phyloP scores from a whole-genome alignment of 192 early-diverging fungal genomes.

The Piromyces sp. region DNA sequence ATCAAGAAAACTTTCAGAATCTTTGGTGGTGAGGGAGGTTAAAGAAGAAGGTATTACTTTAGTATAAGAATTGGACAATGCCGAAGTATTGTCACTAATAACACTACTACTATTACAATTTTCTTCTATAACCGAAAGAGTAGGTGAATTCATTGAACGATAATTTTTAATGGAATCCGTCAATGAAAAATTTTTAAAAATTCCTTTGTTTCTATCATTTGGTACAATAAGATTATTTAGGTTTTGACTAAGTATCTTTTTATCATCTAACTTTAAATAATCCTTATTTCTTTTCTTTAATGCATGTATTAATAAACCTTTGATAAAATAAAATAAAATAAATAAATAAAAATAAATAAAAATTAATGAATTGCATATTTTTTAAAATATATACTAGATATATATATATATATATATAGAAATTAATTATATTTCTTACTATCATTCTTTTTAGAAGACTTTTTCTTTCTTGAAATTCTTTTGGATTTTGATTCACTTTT shows the following conservation, averaged over 20 bases:
- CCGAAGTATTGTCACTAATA: not conserved
- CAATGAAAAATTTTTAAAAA: no score
- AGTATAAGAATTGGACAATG: not conserved
- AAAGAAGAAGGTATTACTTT: not conserved
- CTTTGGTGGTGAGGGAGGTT: not conserved
- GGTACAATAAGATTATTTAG: not conserved
- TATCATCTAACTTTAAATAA: not conserved
- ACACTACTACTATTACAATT: not conserved
- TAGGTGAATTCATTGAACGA: not conserved
- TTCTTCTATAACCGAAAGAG: not conserved
- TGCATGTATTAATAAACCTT: not conserved
- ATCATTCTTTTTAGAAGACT: no score
- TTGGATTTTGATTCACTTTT: not conserved
- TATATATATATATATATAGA: no score
- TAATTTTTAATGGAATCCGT: not conserved
- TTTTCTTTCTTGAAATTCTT: not conserved
- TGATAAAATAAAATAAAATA: not conserved
- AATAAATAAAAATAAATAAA: no score
- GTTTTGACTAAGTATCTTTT: not conserved
- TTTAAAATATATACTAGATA: no score
- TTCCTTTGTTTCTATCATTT: no score
- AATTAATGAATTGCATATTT: no score
- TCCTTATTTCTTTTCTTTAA: not conserved
- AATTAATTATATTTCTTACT: no score
- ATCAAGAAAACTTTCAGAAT: not conserved